Evolutionary conservation across 2,329 filamentous ascomycete genomes (phyloP).

Genomic region (Intubia oerlemansii): DNA sequence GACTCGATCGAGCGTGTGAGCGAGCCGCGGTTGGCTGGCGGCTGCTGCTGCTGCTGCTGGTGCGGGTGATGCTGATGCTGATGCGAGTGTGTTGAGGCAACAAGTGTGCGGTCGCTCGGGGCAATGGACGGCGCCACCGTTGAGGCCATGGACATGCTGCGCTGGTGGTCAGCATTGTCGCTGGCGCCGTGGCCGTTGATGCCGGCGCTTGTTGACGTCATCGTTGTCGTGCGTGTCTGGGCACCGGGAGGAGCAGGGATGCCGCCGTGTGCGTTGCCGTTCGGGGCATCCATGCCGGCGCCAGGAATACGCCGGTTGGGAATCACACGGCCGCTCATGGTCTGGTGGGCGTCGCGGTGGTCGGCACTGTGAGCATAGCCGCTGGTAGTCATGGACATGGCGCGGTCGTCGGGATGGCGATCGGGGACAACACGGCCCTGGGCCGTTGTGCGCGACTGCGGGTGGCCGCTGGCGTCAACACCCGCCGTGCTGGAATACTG

Average conservation of each 20-base stretch:
- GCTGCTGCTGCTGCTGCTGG: constrained; percentile 12
- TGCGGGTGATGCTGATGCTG: no score
- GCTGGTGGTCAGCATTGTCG: constrained; percentile 13
- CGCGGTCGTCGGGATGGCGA: constrained; percentile 60
- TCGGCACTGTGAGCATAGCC: constrained; percentile 42
- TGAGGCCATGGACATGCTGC: constrained; percentile 87
- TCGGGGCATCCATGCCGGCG: constrained; percentile 11
- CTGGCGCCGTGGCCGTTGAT: constrained; percentile 15
- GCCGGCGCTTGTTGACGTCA: constrained; percentile 2
- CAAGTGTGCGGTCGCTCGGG: constrained; percentile 27
- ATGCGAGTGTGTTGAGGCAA: constrained; percentile 1
- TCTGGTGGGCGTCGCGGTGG: constrained; percentile 64
- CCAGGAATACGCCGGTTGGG: constrained; percentile 44
- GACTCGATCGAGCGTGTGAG: constrained; percentile 29
- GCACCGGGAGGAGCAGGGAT: constrained; percentile 18
- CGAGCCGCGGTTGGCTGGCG: constrained; percentile 32
- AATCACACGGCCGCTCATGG: constrained; percentile 81
- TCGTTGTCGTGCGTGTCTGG: constrained; percentile 30
- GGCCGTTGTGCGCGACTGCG: constrained; percentile 58
- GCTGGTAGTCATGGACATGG: constrained; percentile 93
- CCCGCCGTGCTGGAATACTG: constrained; percentile 35
- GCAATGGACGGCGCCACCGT: constrained; percentile 49
- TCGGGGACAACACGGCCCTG: constrained; percentile 85
- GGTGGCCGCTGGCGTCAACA: constrained; percentile 15
- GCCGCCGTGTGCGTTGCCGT: constrained; percentile 13